A percentile compares a stretch with the other conserved stretches of the same genome.
phyloP scores from a whole-genome alignment of 305 asterid species.

The Andrographis paniculata region DNA sequence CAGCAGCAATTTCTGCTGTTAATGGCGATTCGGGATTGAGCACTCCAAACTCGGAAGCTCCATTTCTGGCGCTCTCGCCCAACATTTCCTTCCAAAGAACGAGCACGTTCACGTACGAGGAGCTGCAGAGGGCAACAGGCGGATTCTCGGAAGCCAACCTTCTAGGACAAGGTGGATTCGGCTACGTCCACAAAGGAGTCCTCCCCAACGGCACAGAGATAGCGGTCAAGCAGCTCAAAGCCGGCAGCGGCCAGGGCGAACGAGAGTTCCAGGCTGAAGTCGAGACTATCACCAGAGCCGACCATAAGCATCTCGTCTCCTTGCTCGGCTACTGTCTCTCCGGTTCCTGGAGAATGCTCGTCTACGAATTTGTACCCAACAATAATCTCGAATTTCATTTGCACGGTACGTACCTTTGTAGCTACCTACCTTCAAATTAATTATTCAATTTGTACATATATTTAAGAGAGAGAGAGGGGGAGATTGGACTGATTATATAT shows the following conservation, averaged over 20 bases:
- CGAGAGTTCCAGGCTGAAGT: constrained; percentile 84
- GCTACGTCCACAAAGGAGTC: constrained; percentile 79
- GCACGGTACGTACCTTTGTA: constrained; percentile 42
- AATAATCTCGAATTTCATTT: constrained; percentile 74
- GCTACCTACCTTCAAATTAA: background rate
- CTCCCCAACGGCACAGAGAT: constrained; percentile 88
- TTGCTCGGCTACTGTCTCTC: constrained; percentile 71
- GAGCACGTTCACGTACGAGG: constrained; percentile 69
- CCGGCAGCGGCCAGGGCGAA: constrained; percentile 94
- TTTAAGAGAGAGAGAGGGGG: background rate
- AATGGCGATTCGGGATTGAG: too few relatives aligned
- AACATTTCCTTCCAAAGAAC: constrained; percentile 56
- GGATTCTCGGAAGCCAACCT: constrained; percentile 85
- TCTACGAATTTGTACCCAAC: constrained; percentile 66
- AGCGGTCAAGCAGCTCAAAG: constrained; percentile 80
- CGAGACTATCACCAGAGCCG: constrained; percentile 60
- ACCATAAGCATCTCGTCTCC: constrained; percentile 76
- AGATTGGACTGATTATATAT: background rate
- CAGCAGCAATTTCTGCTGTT: too few relatives aligned
- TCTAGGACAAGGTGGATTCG: constrained; percentile 96
- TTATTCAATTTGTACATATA: background rate
- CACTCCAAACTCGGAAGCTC: constrained; percentile 42
- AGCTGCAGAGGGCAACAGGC: constrained; percentile 76
- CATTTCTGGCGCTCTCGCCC: constrained; percentile 71
- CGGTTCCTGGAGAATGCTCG: constrained; percentile 61